Evolutionary conservation across 345 rosid species (phyloP), one percentile per base, ranked within the genome.

Genomic region (Bretschneidera sinensis): DNA sequence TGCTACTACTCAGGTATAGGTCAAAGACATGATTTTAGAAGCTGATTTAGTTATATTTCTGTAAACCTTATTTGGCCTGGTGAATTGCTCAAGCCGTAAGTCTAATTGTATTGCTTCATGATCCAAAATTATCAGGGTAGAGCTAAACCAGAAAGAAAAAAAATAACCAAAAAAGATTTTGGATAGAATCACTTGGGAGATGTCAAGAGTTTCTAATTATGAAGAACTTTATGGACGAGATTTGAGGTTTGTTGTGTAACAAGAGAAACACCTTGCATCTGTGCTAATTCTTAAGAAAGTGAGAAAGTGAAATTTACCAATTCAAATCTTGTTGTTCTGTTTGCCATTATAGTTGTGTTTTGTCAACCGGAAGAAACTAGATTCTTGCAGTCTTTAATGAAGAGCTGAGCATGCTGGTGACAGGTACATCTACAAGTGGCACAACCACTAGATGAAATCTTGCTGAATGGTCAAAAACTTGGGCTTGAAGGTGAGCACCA

Each of bases 401-500:
- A 21, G 57, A 43, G 14, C 24, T 55, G 48, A 64, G 47, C 52
- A 19, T 54, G 10, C 34, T 62, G 66, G 62, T 68, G 67, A 57
- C 79, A 94, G 99, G 91, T 91, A 67, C 69, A 73, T 67, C 97
- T 94, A 56, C 73, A 76, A 73, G 82, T 91, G 56, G 82, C 73
- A 53, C 75, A 59, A 18, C 92, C 96, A 43, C 70, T 94, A 66
- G 87, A 87, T 61, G 67, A 66, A 39, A 71, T 67, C 68, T 80
- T 80, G 70, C 70, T 88, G 51, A 83, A 77, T 66, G 92, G 86
- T 59, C 78, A 71, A 68, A 86, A 85, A 70, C 95, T 94, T 66
- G 84, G 88, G 60, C 96, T 94, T 71, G 92, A 80, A 70, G 99
- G 99, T 45, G 97, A 90, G 70, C 99, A 94, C 76, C 99, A 94